Conservation (phyloP, 495 filamentous ascomycete species). For the Xylaria palmicola region DNA sequence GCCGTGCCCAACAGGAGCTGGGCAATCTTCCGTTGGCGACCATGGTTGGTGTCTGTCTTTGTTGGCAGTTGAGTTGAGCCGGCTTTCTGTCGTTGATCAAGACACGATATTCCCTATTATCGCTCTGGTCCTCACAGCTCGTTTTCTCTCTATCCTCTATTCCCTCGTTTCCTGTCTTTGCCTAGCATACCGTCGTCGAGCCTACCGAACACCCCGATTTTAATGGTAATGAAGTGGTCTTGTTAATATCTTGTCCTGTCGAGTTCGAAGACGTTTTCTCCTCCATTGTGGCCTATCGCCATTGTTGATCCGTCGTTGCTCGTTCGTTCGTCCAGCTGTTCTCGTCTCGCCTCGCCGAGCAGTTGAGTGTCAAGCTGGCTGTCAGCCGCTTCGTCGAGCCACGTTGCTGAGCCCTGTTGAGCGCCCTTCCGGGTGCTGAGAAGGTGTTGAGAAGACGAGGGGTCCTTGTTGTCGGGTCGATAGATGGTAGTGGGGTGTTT, state of each 20-base stretch:
- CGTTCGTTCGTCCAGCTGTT: conserved; percentile 6
- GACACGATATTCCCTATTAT: neutral
- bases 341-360: neutral
- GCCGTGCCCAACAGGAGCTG: conserved; percentile 1
- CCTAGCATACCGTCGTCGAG: neutral
- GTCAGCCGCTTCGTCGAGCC: conserved; percentile 1
- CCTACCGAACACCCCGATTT: neutral
- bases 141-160: neutral
- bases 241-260: neutral
- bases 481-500: neutral
- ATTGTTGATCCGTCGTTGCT: neutral
- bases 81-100: neutral
- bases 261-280: neutral
- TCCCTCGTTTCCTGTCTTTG: neutral
- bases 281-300: neutral
- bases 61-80: conserved; percentile 10
- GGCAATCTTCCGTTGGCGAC: conserved; percentile 1
- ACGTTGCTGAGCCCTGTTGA: conserved; percentile 1
- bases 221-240: conserved; percentile 5
- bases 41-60: conserved; percentile 9
- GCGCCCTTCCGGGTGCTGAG: neutral
- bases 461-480: neutral
- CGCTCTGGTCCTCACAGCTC: neutral
- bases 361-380: neutral
- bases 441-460: conserved; percentile 14